These are phyloP conservation scores for Rhizophagus sp. DNA, from an alignment of 192 early-diverging fungal genomes.

Conservation along the genomic window DNA sequence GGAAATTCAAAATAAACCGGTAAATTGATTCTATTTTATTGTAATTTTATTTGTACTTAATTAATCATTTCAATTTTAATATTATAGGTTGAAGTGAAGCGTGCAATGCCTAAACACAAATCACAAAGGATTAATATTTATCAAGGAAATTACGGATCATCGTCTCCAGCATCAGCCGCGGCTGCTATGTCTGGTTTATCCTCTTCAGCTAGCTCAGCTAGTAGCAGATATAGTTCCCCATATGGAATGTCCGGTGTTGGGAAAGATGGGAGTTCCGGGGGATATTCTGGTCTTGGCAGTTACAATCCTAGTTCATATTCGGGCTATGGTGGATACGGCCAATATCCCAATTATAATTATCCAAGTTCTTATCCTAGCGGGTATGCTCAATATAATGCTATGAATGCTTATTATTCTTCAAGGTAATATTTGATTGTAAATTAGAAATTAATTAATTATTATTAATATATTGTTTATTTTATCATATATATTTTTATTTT, in stretches of 20 bases:
- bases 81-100: conserved; percentile 66
- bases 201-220: conserved; percentile 35
- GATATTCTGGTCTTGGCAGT: conserved; percentile 37
- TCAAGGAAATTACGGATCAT: conserved; percentile 41
- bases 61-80: neutral
- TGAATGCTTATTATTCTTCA: conserved; percentile 33
- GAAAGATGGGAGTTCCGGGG: conserved; percentile 33
- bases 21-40: conserved; percentile 30
- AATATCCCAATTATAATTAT: conserved; percentile 37
- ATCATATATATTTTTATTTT: neutral
- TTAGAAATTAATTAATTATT: conserved; percentile 34
- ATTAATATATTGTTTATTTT: conserved; percentile 14
- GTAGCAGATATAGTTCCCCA: conserved; percentile 34
- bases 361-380: conserved; percentile 39
- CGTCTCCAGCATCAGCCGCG: conserved; percentile 16
- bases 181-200: conserved; percentile 34
- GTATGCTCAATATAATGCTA: conserved; percentile 34
- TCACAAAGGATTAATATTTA: conserved; percentile 33
- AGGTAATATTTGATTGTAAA: conserved; percentile 30
- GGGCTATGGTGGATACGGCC: conserved; percentile 35
- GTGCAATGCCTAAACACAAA: conserved; percentile 68
- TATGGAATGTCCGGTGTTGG: conserved; percentile 34
- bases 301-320: conserved; percentile 38
- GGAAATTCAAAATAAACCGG: conserved; percentile 69
- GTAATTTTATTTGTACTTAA: conserved; percentile 6